Percentiles rank a stretch among this genome's conserved stretches.
These are phyloP conservation scores for Ogataea neopini DNA, from an alignment of 805 yeast genomes.

Conservation along the genomic window DNA sequence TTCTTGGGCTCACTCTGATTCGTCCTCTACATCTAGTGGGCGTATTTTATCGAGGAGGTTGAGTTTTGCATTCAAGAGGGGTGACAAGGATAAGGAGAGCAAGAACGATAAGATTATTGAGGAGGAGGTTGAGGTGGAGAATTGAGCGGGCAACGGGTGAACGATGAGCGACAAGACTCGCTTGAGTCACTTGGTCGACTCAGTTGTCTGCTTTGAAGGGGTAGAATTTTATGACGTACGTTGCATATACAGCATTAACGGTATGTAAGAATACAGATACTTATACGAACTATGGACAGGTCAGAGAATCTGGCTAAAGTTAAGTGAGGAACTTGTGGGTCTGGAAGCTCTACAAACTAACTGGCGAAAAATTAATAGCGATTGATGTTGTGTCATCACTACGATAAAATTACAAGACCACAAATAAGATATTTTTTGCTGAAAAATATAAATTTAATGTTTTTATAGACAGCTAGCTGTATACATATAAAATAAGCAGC, in stretches of 20 bases:
- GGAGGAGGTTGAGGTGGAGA: slow-evolving; percentile 21
- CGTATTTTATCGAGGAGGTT: slow-evolving; percentile 28
- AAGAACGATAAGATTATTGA: slow-evolving; percentile 21
- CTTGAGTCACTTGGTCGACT: too few relatives aligned
- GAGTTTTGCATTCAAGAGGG: slow-evolving; percentile 34
- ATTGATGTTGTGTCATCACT: too few relatives aligned
- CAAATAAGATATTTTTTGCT: too few relatives aligned
- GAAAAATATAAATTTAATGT: not conserved
- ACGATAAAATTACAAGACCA: too few relatives aligned
- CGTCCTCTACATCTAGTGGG: slow-evolving; percentile 17
- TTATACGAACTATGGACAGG: too few relatives aligned
- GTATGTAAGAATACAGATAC: not conserved
- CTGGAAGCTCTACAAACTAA: too few relatives aligned
- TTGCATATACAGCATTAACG: not conserved
- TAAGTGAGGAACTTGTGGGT: too few relatives aligned
- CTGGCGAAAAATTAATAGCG: too few relatives aligned
- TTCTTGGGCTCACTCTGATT: slow-evolving; percentile 5
- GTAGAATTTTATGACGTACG: not conserved
- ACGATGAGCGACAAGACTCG: too few relatives aligned
- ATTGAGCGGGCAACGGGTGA: too few relatives aligned
- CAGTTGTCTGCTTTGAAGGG: too few relatives aligned
- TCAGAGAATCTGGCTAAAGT: too few relatives aligned
- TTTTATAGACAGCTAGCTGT: not conserved
- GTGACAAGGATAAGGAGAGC: slow-evolving; percentile 30
- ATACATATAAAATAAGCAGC: not conserved